Conservation (phyloP, 202 grass and related monocot species). For the Musa balbisiana region DNA sequence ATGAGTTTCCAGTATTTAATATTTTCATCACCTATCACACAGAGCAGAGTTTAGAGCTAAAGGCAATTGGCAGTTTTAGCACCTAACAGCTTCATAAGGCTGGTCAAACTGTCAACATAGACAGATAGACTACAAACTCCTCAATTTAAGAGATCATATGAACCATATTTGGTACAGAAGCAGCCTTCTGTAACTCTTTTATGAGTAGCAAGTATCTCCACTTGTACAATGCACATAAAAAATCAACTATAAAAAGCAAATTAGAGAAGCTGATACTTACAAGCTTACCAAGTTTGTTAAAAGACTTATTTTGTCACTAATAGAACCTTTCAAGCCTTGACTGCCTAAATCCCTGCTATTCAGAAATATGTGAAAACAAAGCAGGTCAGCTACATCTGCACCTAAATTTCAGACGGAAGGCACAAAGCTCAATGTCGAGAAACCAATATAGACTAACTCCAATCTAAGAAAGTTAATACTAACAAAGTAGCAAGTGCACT, state of each 20-base stretch:
- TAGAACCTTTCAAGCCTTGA: slow-evolving; percentile 81
- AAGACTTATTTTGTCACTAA: slow-evolving; percentile 76
- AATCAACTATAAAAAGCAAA: neutral
- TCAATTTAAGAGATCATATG: too few species aligned
- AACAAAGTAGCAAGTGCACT: neutral
- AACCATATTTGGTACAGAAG: too few species aligned
- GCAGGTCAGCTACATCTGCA: neutral
- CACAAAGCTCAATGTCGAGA: too few species aligned
- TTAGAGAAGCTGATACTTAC: slow-evolving; percentile 68
- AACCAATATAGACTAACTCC: neutral
- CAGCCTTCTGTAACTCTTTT: too few species aligned
- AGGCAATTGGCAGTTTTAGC: too few species aligned
- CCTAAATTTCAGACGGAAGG: neutral
- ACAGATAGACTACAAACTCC: too few species aligned
- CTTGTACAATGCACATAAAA: neutral
- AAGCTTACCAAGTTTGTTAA: slow-evolving; percentile 95
- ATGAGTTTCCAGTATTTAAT: too few species aligned
- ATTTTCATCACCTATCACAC: too few species aligned
- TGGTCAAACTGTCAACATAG: too few species aligned
- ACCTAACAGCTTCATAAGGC: too few species aligned
- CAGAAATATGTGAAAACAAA: slow-evolving; percentile 9
- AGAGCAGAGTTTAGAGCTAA: too few species aligned
- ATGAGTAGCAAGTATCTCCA: too few species aligned
- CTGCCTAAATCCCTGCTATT: slow-evolving; percentile 62
- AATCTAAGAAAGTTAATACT: neutral